Base-by-base conservation (phyloP, 2,329 filamentous ascomycete species). In the Achaetomium macrosporum region DNA sequence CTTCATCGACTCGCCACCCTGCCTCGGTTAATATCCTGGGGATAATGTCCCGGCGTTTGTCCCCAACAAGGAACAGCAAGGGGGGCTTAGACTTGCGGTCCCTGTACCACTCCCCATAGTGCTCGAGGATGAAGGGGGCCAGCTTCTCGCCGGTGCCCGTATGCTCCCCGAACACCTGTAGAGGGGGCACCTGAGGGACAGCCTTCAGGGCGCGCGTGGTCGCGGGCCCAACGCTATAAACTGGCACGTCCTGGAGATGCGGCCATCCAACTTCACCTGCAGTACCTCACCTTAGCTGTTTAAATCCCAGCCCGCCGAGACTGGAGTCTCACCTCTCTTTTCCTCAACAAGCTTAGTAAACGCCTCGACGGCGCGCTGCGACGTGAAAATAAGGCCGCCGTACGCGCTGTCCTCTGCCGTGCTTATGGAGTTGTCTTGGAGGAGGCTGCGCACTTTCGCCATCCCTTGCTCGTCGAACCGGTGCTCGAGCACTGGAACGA, bases 11-110 rank as follows among this genome's bases (percentile, higher is more conserved):
- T 0, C 77, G 68, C 9, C 90, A 69, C 0, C 65, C 61, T 0
- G 73, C 65, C 37, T 80, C 77, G 75, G 84, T 87, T 36, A 97
- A 73, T 1, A 82, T 89, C 61, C 81, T 88, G 1, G 93, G 91
- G 58, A 99, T 96, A 59, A 96, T 83, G 66, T 97, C 93, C 42
- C 93, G 76, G 50, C 90, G 81, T 66, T 91, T 88, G 66, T 96
- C 92, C 17, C 93, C 93, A 0, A 95, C 90, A 13, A 95, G 78
- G 67, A 97, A 99, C 1, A 97, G 72, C 5, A 97, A 68, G 0
- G 86, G 79, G 0, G 82, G 83, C 61, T 82, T 82, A 13, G 60
- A 62, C 11, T 66, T 45, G 46, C 68, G 65, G 36, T 66, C 66
- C 35, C 64, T 57, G 58, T 81, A 77, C 74, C 76, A 78, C 46